A percentile compares a stretch with the other conserved stretches of the same genome.
Evolutionary conservation across 106 monocot genomes (phyloP).

Genomic region (Allium cepa): DNA sequence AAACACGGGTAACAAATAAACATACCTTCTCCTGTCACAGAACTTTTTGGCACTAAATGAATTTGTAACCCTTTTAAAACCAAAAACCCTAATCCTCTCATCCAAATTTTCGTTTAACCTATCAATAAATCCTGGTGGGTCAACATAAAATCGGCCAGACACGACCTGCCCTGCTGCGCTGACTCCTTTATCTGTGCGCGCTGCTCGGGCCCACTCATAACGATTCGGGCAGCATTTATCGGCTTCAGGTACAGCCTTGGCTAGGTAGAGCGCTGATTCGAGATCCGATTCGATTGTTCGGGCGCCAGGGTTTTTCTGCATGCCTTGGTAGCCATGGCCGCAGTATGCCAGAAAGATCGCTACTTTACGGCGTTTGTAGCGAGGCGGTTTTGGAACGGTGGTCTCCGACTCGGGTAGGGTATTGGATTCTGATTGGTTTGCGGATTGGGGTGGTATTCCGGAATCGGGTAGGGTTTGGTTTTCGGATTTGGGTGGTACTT

Average conservation of each 20-base stretch:
- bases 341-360: conserved; percentile 85
- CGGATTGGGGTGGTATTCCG: not conserved
- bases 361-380: conserved; percentile 84
- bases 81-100: conserved; percentile 66
- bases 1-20: conserved; percentile 84
- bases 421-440: conserved; percentile 8
- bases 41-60: conserved; percentile 96
- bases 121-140: conserved; percentile 56
- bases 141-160: conserved; percentile 82
- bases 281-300: conserved; percentile 89
- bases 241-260: conserved; percentile 65
- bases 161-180: conserved; percentile 87
- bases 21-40: conserved; percentile 82
- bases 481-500: too few species aligned
- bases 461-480: too few species aligned
- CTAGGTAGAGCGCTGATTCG: conserved; percentile 79
- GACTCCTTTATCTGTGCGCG: conserved; percentile 96
- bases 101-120: conserved; percentile 58
- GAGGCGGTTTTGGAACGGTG: conserved; percentile 5
- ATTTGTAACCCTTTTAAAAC: conserved; percentile 60
- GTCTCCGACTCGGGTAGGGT: not conserved
- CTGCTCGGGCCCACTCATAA: conserved; percentile 90
- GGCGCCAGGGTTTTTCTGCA: conserved; percentile 99
- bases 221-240: conserved; percentile 63
- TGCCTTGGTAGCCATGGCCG: conserved; percentile 91